These are phyloP conservation scores for Rhynchospora pubera DNA, from an alignment of 176 grass and related monocot species.

Conservation along the genomic window DNA sequence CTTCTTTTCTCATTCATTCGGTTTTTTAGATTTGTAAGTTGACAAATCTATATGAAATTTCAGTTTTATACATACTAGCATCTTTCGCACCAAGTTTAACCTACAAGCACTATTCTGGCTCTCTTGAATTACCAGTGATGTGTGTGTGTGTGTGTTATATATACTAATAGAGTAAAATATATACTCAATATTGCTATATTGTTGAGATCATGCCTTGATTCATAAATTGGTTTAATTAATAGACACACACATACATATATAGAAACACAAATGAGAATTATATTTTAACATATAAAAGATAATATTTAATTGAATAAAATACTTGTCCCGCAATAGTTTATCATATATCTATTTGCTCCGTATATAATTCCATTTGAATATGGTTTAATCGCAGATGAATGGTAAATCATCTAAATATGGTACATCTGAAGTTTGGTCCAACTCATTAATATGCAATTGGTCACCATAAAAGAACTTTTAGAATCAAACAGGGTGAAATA, in stretches of 20 bases:
- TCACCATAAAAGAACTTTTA: not conserved
- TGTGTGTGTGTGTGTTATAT: too few relatives aligned
- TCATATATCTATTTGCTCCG: not conserved
- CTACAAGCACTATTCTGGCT: not conserved
- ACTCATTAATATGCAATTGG: too few relatives aligned
- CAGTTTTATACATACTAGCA: not conserved
- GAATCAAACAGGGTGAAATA: not conserved
- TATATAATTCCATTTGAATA: not conserved
- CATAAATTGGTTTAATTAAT: not conserved
- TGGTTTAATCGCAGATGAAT: too few relatives aligned
- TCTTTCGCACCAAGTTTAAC: not conserved
- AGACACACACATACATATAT: not conserved
- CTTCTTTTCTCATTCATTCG: constrained; percentile 24
- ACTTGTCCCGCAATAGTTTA: not conserved
- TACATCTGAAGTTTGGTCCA: too few relatives aligned
- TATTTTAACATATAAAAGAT: not conserved
- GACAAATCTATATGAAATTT: constrained; percentile 10
- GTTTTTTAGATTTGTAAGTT: constrained; percentile 12
- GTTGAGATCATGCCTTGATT: not conserved
- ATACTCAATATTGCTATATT: not conserved
- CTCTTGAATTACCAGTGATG: not conserved
- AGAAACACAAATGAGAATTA: not conserved
- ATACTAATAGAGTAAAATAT: not conserved
- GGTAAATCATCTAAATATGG: too few relatives aligned
- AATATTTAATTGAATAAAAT: not conserved